Conservation (phyloP, 345 rosid species). For the rapeseed (Brassica napus) region DNA sequence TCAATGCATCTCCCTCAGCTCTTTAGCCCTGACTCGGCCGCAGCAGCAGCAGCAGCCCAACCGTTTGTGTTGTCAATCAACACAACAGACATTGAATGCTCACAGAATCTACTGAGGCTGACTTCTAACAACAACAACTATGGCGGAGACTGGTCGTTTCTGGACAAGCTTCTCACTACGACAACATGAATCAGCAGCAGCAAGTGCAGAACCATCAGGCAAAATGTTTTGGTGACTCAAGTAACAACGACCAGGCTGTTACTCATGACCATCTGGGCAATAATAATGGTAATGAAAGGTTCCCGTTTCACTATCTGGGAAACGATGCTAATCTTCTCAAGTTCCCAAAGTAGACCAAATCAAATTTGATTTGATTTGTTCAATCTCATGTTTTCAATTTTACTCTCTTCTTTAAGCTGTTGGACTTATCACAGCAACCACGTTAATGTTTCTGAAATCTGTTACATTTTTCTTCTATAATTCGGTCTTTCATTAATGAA, state of each 20-base stretch:
- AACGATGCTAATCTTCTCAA: slow-evolving; percentile 51
- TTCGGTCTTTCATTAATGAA: slow-evolving; percentile 1
- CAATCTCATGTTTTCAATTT: slow-evolving; percentile 17
- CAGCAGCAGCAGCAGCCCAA: slow-evolving; percentile 30
- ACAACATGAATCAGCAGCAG: slow-evolving; percentile 41
- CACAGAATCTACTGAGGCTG: slow-evolving; percentile 70
- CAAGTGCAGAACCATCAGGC: slow-evolving; percentile 37
- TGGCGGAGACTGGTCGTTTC: slow-evolving; percentile 77
- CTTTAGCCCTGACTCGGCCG: slow-evolving; percentile 70
- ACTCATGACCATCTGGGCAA: slow-evolving; percentile 36
- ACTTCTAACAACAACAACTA: slow-evolving; percentile 56
- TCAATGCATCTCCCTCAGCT: slow-evolving; percentile 84
- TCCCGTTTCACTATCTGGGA: slow-evolving; percentile 67
- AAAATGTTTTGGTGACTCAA: slow-evolving; percentile 34
- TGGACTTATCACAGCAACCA: slow-evolving; percentile 8
- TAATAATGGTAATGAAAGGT: slow-evolving; percentile 47
- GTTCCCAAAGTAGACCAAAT: slow-evolving; percentile 54
- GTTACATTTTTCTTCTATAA: neutral
- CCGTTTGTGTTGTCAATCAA: slow-evolving; percentile 43
- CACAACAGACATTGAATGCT: slow-evolving; percentile 56
- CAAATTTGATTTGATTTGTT: slow-evolving; percentile 3
- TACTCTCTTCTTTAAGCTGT: slow-evolving; percentile 30
- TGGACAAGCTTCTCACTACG: slow-evolving; percentile 80
- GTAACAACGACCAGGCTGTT: slow-evolving; percentile 26
- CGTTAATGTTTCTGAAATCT: slow-evolving; percentile 9